Base-by-base conservation (phyloP, 148 eudicot species). In the Chenopodium suecicum region DNA sequence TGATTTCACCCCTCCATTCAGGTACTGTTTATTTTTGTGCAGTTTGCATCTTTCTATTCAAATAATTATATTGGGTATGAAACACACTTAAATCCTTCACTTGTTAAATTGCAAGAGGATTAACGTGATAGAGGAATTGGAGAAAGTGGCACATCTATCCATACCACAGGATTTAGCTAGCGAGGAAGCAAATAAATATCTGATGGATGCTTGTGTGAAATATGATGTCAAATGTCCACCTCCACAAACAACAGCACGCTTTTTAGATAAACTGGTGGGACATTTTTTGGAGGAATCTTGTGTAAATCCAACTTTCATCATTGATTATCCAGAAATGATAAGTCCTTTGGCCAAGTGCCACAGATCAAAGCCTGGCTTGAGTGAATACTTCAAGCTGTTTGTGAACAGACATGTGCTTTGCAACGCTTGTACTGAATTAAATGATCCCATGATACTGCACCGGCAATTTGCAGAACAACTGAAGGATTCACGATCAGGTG, bases 1-100 rank as follows among this genome's bases (percentile, higher is more conserved):
- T 46, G 98, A 95, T 81, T 95, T 95, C 72, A 93, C 98, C 50
- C 98, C 98, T 47, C 98, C 98, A 65, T 95, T 95, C 93, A 93
- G 98, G 98, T 93, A 19, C 66, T 13, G 11, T 65, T 65, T 23
- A 65, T 65, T 23, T 65, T 20, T 60, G 22, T 11, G 70, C 70
- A 0, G 31, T 29, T 29, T 29, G 31, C 31, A 29, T 29, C 31
- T 29, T 29, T 29, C 31, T 29, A 29, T 29, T 29, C 31, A 29
- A 29, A 29, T 29, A 29, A 29, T 29, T 29, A 29, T 29, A 29
- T 29, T 29, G 31, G 31, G 1, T 29, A 29, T 29, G 31, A 29
- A 29, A 29, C 31, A 29, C 31, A 29, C 31, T 29, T 29, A 29
- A 29, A 29, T 29, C 31, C 1, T 29, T 29, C 31, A 29, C 31